Evolutionary conservation across 805 yeast species (phyloP), one percentile per base, ranked within the genome.

Genomic region (Candida incommunis): DNA sequence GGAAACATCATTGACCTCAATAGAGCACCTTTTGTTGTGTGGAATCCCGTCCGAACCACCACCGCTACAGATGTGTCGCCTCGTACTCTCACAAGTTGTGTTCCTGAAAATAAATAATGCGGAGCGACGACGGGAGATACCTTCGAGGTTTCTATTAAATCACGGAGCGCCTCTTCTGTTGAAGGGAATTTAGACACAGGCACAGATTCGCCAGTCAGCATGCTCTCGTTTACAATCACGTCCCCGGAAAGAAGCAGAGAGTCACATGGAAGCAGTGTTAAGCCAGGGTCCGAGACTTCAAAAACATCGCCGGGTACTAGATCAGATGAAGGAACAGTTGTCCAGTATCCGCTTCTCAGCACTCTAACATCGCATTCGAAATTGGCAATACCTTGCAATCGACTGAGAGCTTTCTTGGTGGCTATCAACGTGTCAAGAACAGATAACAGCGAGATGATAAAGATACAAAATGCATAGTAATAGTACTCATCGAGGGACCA

Each of bases 141-240:
- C 50, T 73, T 74, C 2, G 78, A 65, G 43, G 66, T 7, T 68
- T 22, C 65, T 65, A 49, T 79, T 76, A 27, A 46, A 20, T 23
- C 40, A 43, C 43, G 63, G 34, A 86, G 72, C 0, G 79, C 69
- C 5, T 79, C 87, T 15, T 72, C 70, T 1, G 71, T 64, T 1
- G 92, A 85, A 1, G 83, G 72, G 9, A 69, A 50, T 60, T 92
- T 92, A 0, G 96, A 76, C 2, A 92, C 95, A 0, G 99, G 98
- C 1, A 92, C 96, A 44, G 96, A 86, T 61, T 92, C 99, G 34
- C 99, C 99, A 0, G 99, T 92, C 20, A 92, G 70, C 95, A 92
- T 92, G 3, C 96, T 83, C 59, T 92, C 99, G 61, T 92, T 92
- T n/a, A 92, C 82, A 45, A 92, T 87, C 59, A 95, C 84, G 58